Evolutionary conservation across 768 basidiomycete species (phyloP), one percentile per base, ranked within the genome.

Genomic region (Mycena olivaceomarginata): DNA sequence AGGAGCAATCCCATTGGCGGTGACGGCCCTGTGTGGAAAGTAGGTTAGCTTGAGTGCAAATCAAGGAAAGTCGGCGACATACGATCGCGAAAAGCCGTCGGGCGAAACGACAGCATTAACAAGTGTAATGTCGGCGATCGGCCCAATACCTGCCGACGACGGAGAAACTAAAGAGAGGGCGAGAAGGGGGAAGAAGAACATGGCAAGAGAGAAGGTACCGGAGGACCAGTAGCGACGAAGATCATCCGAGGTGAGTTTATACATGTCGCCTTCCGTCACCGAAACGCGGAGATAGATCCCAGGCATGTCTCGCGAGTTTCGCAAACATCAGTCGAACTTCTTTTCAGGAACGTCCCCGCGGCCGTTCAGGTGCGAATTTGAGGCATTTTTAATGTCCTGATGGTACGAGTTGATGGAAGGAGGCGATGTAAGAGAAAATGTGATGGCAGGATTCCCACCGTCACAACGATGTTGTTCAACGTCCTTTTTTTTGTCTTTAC

Each of bases 1-100:
- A 8, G 90, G 90, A 71, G 88, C 88, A 6, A 76, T 81, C 20
- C 89, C 89, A 39, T 84, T 85, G 41, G 90, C 88, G 60, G 90
- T 81, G 9, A 86, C 84, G 22, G 89, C 82, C 45, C 88, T 89
- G 45, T 39, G 62, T 20, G 25, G 16, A 56, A 15, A 43, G 18
- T 31, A 22, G 16, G 80, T 81, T 51, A 60, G 11, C 15, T 15
- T 39, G 18, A 63, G 0, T 0, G 15, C n/a, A 15, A 5, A 20
- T 18, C 39, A 69, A 37, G 12, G 9, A 15, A 20, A 4, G 25
- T 13, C 16, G 10, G 41, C 18, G 18, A 79, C 85, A 64, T 40
- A 85, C 84, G 83, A 80, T 66, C 87, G 79, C 77, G 46, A 43
- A 64, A 82, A 86, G 31, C 87, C 87, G 73, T 88, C 87, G 0